Percentiles rank a stretch among this genome's conserved stretches.
Conservation (phyloP, 768 basidiomycete genomes). For the Leccinum uliginosum region DNA sequence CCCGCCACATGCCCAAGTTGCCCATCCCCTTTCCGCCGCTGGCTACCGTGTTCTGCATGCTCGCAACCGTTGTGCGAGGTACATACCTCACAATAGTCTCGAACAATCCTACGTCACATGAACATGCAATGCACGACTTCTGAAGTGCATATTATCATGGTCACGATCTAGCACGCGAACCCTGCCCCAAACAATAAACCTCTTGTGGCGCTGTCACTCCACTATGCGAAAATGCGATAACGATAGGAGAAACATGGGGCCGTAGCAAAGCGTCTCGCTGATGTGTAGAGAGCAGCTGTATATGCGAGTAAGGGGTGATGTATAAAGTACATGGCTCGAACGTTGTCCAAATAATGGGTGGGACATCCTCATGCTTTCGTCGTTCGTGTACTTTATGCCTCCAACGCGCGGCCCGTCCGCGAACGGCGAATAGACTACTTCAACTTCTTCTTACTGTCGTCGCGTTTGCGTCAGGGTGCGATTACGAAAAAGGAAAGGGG, state of each 20-base stretch:
- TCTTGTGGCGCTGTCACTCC: background rate
- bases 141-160: background rate
- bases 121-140: background rate
- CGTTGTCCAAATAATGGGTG: background rate
- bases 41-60: background rate
- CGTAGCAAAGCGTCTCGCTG: background rate
- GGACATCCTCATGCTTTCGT: slow-evolving; percentile 1
- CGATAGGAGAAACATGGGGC: background rate
- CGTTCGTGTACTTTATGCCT: slow-evolving; percentile 12
- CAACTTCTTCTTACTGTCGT: slow-evolving; percentile 86
- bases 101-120: background rate
- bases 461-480: background rate
- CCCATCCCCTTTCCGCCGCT: too few relatives aligned
- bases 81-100: background rate
- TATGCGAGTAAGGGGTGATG: slow-evolving; percentile 13
- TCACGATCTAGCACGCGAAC: background rate
- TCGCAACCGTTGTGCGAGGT: background rate
- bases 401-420: slow-evolving; percentile 1
- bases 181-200: background rate
- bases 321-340: slow-evolving; percentile 18
- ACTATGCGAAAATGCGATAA: background rate
- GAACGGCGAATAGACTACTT: slow-evolving; percentile 54
- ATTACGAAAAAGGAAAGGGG: background rate
- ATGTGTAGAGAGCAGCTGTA: slow-evolving; percentile 7
- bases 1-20: too few relatives aligned